phyloP scores from a whole-genome alignment of 148 eudicot genomes.

The Nepenthes gracilis region DNA sequence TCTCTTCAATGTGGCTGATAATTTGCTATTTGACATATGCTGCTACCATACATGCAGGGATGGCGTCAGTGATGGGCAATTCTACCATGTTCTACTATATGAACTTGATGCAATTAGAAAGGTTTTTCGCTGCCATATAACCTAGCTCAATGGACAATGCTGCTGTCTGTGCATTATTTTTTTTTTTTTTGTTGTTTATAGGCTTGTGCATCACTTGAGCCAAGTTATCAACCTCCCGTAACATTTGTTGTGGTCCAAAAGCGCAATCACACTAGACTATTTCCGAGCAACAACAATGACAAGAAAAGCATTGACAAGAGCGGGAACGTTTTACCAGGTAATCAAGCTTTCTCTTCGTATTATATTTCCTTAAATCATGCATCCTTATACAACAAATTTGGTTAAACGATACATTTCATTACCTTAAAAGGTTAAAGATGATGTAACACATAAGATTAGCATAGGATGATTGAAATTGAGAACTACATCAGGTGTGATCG shows the following conservation, averaged over 20 bases:
- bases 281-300: slow-evolving; percentile 71
- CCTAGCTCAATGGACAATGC: background rate
- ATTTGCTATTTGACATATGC: background rate
- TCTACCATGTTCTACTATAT: slow-evolving; percentile 74
- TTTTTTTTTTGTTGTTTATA: slow-evolving; percentile 9
- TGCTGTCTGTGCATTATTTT: slow-evolving; percentile 2
- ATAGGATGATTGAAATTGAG: too few relatives aligned
- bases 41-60: slow-evolving; percentile 36
- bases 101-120: slow-evolving; percentile 96
- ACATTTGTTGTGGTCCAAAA: slow-evolving; percentile 91
- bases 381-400: background rate
- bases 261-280: slow-evolving; percentile 84
- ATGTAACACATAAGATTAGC: too few relatives aligned
- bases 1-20: too few relatives aligned
- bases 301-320: slow-evolving; percentile 58
- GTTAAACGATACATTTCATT: too few relatives aligned
- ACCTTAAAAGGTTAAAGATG: too few relatives aligned
- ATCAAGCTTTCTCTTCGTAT: background rate
- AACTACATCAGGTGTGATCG: too few relatives aligned
- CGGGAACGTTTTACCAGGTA: slow-evolving; percentile 86
- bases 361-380: background rate
- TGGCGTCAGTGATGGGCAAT: slow-evolving; percentile 94
- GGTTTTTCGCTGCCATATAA: slow-evolving; percentile 22
- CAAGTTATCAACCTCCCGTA: slow-evolving; percentile 77
- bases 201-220: slow-evolving; percentile 89